Base-by-base conservation (phyloP, 2,329 filamentous ascomycete species). In the Colletotrichum sp. region DNA sequence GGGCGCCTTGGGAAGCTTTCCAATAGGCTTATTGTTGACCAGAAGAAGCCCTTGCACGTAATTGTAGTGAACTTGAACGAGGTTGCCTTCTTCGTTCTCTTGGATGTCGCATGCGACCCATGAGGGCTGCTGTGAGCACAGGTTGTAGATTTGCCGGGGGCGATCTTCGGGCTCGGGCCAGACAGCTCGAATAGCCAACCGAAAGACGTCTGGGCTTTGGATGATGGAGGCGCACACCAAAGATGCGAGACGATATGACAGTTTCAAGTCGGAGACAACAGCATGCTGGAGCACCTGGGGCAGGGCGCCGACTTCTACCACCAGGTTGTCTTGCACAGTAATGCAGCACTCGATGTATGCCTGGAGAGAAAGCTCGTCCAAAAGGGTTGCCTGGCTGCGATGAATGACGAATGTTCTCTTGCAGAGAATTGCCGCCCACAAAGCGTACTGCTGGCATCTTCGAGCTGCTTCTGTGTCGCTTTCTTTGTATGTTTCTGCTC, bases 341-440 rank as follows among this genome's bases (percentile, higher is more conserved):
- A 79, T 77, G 19, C 78, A 79, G 16, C 79, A 81, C 64, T 82
- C 79, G 13, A 82, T 68, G 27, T 82, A 80, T 6, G 72, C 77
- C 32, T 79, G 71, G 22, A 81, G 76, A 3, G 77, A 72, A 2
- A 71, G 63, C 1, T 32, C 48, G 5, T 78, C 70, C 16, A 81
- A 28, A 2, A 32, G 30, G 4, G 34, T 60, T 8, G 34, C 19
- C n/a, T 72, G 71, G 15, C 22, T 64, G 11, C 30, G 52, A n/a
- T 77, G 74, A 1, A 79, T 74, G 2, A 77, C 75, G 64, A 84
- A 87, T 1, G 85, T 87, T 19, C 82, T 81, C 9, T 86, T 85
- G 67, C 91, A 93, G 0, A 94, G 82, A 1, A 94, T 76, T 0
- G 92, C 88, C 0, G 91, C 88, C 82, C 87, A 88, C 1, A 93